A percentile compares a stretch with the other conserved stretches of the same genome.
Evolutionary conservation across 2,329 filamentous ascomycete species (phyloP).

Genomic region (Aspergillus latus): DNA sequence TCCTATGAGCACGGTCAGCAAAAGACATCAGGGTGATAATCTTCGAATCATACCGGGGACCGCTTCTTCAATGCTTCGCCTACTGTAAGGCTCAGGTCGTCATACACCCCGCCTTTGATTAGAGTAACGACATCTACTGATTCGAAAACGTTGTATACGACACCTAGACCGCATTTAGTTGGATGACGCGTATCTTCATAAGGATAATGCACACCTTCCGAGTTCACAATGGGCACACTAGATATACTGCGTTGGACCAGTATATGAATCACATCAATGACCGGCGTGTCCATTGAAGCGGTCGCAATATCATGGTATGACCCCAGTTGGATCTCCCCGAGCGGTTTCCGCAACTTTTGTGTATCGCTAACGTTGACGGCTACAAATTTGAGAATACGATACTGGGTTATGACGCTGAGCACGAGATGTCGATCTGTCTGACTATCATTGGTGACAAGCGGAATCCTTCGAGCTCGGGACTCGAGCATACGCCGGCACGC

Average conservation of each 20-base stretch:
- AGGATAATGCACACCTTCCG: constrained; percentile 52
- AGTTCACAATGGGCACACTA: constrained; percentile 88
- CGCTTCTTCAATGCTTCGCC: constrained; percentile 86
- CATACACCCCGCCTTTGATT: constrained; percentile 90
- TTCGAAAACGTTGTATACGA: constrained; percentile 93
- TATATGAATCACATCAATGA: constrained; percentile 90
- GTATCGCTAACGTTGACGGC: constrained; percentile 92
- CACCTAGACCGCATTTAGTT: constrained; percentile 43
- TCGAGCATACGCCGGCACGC: constrained; percentile 92
- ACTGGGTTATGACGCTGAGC: constrained; percentile 97
- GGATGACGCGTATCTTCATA: neutral
- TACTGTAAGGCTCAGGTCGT: constrained; percentile 81
- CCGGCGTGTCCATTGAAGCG: constrained; percentile 82
- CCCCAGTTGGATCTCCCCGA: constrained; percentile 80
- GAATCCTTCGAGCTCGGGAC: constrained; percentile 89
- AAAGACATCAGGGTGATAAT: neutral
- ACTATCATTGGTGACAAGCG: constrained; percentile 88
- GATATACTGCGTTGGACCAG: constrained; percentile 94
- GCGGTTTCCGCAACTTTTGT: constrained; percentile 79
- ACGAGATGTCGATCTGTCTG: constrained; percentile 91
- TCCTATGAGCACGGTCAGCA: constrained; percentile 53
- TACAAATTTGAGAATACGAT: constrained; percentile 97
- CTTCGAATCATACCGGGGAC: constrained; percentile 60
- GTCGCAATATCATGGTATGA: constrained; percentile 80
- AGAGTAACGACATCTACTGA: constrained; percentile 95